Percentiles rank a stretch among this genome's conserved stretches.
Conservation (phyloP, 352 stramenopile genomes). For the Phytophthora tentaculata region DNA sequence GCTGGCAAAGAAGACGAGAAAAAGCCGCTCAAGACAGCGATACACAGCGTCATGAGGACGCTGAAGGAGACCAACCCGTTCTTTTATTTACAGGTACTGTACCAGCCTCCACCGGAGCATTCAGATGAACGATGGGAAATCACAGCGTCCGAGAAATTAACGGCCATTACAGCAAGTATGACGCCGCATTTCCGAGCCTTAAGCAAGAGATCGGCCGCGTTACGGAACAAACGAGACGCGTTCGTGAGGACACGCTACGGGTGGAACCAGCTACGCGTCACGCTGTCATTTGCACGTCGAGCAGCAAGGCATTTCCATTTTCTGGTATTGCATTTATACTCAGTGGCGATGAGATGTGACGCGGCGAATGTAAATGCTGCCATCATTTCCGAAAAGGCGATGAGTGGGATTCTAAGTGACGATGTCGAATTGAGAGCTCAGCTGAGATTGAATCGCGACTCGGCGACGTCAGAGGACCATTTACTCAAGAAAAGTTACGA, state of each 20-base stretch:
- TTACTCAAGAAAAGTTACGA: constrained; percentile 47
- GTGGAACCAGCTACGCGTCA: constrained; percentile 35
- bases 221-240: constrained; percentile 27
- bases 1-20: constrained; percentile 4
- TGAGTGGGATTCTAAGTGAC: constrained; percentile 14
- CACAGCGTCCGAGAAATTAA: constrained; percentile 26
- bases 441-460: constrained; percentile 15
- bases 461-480: constrained; percentile 27
- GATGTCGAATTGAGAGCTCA: constrained; percentile 18
- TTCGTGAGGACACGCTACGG: constrained; percentile 22
- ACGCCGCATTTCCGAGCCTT: constrained; percentile 31
- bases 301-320: constrained; percentile 50
- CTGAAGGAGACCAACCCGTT: constrained; percentile 43
- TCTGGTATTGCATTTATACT: constrained; percentile 53
- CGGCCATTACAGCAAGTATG: constrained; percentile 31
- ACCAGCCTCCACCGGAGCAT: constrained; percentile 39
- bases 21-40: constrained; percentile 26
- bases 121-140: constrained; percentile 24
- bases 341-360: constrained; percentile 46
- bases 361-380: constrained; percentile 20
- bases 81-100: constrained; percentile 53
- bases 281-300: constrained; percentile 32
- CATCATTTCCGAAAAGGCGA: constrained; percentile 31
- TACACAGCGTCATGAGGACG: constrained; percentile 42
- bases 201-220: constrained; percentile 24